A percentile compares a stretch with the other conserved stretches of the same genome.
Evolutionary conservation across 148 eudicot genomes (phyloP).

Genomic region (Beta vulgaris): DNA sequence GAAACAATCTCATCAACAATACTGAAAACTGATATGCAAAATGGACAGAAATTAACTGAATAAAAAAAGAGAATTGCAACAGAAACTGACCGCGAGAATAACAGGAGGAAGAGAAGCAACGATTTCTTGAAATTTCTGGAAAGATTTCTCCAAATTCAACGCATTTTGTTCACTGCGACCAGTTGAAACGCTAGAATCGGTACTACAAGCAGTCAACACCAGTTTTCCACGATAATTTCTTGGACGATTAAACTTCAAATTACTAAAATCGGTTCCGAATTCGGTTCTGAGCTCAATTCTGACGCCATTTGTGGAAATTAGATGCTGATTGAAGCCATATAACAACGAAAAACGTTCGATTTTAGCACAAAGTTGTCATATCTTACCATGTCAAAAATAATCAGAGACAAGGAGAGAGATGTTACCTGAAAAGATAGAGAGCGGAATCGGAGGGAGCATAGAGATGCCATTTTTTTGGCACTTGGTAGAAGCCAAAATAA

Average conservation of each 20-base stretch:
- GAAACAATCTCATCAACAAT: neutral
- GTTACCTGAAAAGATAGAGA: conserved; percentile 26
- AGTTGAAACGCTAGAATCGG: conserved; percentile 17
- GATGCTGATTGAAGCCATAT: conserved; percentile 8
- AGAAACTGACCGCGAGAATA: conserved; percentile 28
- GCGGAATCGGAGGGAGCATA: conserved; percentile 17
- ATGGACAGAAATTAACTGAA: too few species aligned
- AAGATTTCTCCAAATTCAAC: conserved; percentile 16
- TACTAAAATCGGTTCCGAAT: conserved; percentile 5
- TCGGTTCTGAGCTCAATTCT: conserved; percentile 27
- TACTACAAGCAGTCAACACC: conserved; percentile 21
- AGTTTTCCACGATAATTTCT: conserved; percentile 11
- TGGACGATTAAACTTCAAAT: conserved; percentile 20
- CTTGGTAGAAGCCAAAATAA: neutral
- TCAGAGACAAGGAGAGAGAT: neutral
- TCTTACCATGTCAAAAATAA: too few species aligned
- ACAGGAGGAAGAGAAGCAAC: conserved; percentile 29
- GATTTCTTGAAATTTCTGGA: conserved; percentile 12
- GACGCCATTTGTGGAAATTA: conserved; percentile 23
- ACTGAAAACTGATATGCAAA: neutral
- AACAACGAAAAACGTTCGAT: too few species aligned
- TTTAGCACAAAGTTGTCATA: too few species aligned
- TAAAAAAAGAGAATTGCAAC: neutral
- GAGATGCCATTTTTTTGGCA: conserved; percentile 29
- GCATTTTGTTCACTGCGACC: neutral